These are phyloP conservation scores for Daldinia concentrica DNA, from an alignment of 495 filamentous ascomycete species.

Conservation along the genomic window DNA sequence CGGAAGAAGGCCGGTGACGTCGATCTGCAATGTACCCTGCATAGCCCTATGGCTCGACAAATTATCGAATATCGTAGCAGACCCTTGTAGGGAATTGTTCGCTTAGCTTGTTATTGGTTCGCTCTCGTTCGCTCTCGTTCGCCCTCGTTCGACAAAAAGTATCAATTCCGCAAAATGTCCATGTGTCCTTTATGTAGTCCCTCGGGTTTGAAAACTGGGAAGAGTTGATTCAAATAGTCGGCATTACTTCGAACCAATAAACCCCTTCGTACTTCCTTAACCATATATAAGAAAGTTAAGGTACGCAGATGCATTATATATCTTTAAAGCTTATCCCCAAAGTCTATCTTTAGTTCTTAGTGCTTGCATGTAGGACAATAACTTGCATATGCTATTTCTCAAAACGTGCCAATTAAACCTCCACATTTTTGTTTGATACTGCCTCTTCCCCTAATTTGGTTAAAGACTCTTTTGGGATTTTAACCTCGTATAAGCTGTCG, in stretches of 20 bases:
- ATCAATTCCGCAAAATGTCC: constrained; percentile 18
- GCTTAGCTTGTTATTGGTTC: constrained; percentile 8
- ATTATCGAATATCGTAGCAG: not conserved
- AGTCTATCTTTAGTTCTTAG: constrained; percentile 1
- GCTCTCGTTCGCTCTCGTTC: constrained; percentile 5
- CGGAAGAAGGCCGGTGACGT: constrained; percentile 21
- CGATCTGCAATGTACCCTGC: constrained; percentile 19
- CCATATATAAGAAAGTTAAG: not conserved
- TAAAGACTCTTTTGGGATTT: not conserved
- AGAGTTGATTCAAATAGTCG: not conserved
- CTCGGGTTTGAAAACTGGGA: not conserved
- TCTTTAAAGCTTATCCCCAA: not conserved
- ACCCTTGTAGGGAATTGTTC: not conserved
- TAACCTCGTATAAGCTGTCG: not conserved
- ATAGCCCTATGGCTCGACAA: constrained; percentile 6
- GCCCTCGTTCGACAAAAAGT: constrained; percentile 11
- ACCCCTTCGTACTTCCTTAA: not conserved
- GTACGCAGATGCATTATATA: not conserved
- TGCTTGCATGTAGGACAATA: not conserved
- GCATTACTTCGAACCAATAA: not conserved
- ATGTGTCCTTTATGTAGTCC: constrained; percentile 15
- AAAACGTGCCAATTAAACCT: constrained; percentile 38
- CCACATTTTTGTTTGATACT: constrained; percentile 20
- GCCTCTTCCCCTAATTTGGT: not conserved
- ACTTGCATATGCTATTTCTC: constrained; percentile 14